These are phyloP conservation scores for Arachis monticola DNA, from an alignment of 331 rosid genomes.

Conservation along the genomic window DNA sequence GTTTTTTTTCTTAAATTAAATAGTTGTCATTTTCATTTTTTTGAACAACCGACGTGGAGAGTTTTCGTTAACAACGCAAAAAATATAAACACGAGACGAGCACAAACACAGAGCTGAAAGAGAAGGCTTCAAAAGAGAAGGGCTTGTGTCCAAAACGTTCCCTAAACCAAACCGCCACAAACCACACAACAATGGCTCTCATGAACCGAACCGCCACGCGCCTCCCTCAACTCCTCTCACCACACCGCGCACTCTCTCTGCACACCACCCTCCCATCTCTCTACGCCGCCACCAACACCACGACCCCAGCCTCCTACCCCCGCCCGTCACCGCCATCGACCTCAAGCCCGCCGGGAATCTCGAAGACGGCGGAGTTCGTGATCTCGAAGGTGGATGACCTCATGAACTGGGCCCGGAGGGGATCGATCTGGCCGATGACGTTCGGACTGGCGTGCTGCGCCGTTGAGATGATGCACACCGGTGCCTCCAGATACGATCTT, in stretches of 20 bases:
- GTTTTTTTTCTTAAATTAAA: too few species aligned
- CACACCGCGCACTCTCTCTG: constrained; percentile 55
- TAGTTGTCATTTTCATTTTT: too few species aligned
- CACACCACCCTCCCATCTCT: constrained; percentile 55
- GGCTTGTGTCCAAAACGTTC: background rate
- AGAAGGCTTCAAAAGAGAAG: background rate
- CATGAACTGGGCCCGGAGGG: constrained; percentile 95
- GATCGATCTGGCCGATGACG: constrained; percentile 98
- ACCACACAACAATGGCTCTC: constrained; percentile 57
- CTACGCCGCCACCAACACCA: constrained; percentile 44
- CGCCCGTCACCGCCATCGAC: constrained; percentile 66
- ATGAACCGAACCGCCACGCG: constrained; percentile 56
- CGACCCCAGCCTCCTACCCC: constrained; percentile 63
- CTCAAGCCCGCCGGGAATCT: constrained; percentile 59
- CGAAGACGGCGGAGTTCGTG: constrained; percentile 88
- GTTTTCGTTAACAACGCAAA: background rate
- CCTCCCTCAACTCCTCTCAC: constrained; percentile 55
- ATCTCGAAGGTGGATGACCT: constrained; percentile 95
- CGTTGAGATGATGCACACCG: constrained; percentile 99
- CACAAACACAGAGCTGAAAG: background rate
- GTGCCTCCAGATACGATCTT: constrained; percentile 92
- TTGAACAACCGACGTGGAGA: background rate
- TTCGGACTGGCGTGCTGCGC: constrained; percentile 99
- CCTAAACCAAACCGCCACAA: background rate
- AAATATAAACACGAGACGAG: background rate